Percentiles rank a stretch among this genome's conserved stretches.
These are phyloP conservation scores for Cnidoscolus chayamansa DNA, from an alignment of 441 rosid genomes.

Conservation along the genomic window DNA sequence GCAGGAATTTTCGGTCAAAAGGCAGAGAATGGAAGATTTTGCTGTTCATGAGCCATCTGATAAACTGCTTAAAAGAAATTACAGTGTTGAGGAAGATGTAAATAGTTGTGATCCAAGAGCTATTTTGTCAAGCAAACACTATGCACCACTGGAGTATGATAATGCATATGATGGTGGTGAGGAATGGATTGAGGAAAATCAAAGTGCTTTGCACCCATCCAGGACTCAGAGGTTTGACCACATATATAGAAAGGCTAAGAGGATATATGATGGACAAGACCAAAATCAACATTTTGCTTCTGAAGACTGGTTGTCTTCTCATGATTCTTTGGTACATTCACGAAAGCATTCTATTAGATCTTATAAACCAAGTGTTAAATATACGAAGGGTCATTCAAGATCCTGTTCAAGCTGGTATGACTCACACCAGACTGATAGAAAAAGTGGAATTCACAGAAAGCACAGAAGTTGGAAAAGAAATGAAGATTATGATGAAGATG, in stretches of 20 bases:
- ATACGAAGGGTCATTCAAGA: constrained; percentile 33
- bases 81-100: constrained; percentile 31
- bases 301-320: constrained; percentile 33
- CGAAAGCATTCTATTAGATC: constrained; percentile 33
- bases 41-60: constrained; percentile 31
- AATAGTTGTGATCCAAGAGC: constrained; percentile 32
- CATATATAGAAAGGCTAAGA: constrained; percentile 29
- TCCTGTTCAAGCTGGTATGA: constrained; percentile 31
- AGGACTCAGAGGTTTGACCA: constrained; percentile 30
- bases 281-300: constrained; percentile 31
- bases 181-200: constrained; percentile 39
- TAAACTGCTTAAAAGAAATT: constrained; percentile 36
- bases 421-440: constrained; percentile 38
- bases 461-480: constrained; percentile 44
- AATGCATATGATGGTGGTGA: constrained; percentile 37
- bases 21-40: constrained; percentile 42
- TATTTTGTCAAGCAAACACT: constrained; percentile 33
- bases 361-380: constrained; percentile 36
- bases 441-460: constrained; percentile 37
- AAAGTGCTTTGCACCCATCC: constrained; percentile 26
- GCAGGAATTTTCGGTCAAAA: constrained; percentile 31
- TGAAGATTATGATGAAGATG: constrained; percentile 37
- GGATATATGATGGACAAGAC: constrained; percentile 29
- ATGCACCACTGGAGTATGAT: constrained; percentile 32
- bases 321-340: constrained; percentile 35